Conservation (phyloP, 192 early-diverging fungal species). For the Coemansia sp. region DNA sequence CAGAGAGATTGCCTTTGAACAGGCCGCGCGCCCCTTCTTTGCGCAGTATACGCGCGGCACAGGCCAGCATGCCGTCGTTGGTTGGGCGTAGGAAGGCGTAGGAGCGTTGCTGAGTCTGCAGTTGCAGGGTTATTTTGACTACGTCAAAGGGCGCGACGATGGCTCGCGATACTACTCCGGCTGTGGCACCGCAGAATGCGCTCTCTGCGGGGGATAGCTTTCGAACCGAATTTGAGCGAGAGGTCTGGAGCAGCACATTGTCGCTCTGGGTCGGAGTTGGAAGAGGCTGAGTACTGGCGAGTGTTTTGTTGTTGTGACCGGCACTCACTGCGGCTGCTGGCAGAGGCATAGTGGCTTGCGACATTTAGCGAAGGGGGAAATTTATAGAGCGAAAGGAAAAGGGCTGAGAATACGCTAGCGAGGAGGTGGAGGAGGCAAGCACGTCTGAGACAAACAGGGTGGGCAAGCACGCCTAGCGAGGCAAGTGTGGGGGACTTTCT, state of each 20-base stretch:
- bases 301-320: background rate
- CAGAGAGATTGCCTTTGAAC: conserved; percentile 93
- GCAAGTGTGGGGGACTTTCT: background rate
- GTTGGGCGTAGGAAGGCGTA: conserved; percentile 30
- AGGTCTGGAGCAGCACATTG: conserved; percentile 28
- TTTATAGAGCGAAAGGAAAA: background rate
- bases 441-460: background rate
- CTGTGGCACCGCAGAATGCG: conserved; percentile 45
- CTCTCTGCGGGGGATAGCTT: conserved; percentile 30
- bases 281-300: background rate
- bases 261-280: background rate
- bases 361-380: background rate
- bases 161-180: conserved; percentile 59
- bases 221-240: conserved; percentile 20
- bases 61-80: conserved; percentile 65
- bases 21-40: conserved; percentile 83
- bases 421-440: background rate
- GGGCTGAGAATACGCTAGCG: background rate
- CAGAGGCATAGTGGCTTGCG: background rate
- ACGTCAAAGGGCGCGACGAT: conserved; percentile 92
- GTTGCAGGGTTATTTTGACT: conserved; percentile 82
- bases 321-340: background rate
- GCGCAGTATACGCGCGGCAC: conserved; percentile 64
- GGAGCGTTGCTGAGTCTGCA: conserved; percentile 19
- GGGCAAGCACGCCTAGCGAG: background rate